Percentiles rank a stretch among this genome's conserved stretches.
Evolutionary conservation across 2,329 filamentous ascomycete genomes (phyloP).

Genomic region (Tothia fuscella): DNA sequence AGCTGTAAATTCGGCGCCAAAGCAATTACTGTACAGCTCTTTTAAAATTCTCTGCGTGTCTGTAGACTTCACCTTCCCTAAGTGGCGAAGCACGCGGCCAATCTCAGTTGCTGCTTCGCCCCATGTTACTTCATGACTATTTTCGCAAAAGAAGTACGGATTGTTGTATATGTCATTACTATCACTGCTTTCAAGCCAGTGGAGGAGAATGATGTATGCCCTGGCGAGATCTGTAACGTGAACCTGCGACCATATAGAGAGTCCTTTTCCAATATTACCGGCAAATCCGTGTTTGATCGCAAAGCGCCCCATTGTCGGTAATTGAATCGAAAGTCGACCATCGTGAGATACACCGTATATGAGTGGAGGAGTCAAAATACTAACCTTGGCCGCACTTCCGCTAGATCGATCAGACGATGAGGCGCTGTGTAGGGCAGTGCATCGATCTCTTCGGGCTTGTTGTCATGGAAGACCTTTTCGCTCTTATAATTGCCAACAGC

Average conservation of each 20-base stretch:
- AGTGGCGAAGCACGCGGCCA: conserved; percentile 25
- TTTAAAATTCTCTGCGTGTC: conserved; percentile 24
- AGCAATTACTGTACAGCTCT: conserved; percentile 30
- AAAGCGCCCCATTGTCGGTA: conserved; percentile 36
- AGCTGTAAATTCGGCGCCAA: conserved; percentile 23
- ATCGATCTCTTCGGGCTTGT: conserved; percentile 29
- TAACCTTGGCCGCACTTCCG: conserved; percentile 35
- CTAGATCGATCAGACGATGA: conserved; percentile 35
- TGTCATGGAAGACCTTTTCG: conserved; percentile 33
- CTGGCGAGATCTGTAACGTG: conserved; percentile 38
- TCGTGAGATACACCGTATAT: conserved; percentile 34
- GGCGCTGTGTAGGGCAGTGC: conserved; percentile 30
- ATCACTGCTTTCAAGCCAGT: conserved; percentile 29
- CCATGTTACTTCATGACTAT: conserved; percentile 34
- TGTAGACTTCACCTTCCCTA: conserved; percentile 27
- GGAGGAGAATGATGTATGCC: conserved; percentile 33
- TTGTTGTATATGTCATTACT: conserved; percentile 26
- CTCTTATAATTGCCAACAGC: conserved; percentile 22
- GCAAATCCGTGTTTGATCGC: conserved; percentile 37
- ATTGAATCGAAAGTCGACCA: conserved; percentile 33
- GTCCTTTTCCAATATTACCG: conserved; percentile 33
- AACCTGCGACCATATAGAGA: conserved; percentile 30
- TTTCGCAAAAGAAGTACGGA: conserved; percentile 40
- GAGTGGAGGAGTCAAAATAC: conserved; percentile 36
- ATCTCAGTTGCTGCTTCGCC: conserved; percentile 27